These are phyloP conservation scores for Dipodascopsis tothii DNA, from an alignment of 805 yeast genomes.

Conservation along the genomic window DNA sequence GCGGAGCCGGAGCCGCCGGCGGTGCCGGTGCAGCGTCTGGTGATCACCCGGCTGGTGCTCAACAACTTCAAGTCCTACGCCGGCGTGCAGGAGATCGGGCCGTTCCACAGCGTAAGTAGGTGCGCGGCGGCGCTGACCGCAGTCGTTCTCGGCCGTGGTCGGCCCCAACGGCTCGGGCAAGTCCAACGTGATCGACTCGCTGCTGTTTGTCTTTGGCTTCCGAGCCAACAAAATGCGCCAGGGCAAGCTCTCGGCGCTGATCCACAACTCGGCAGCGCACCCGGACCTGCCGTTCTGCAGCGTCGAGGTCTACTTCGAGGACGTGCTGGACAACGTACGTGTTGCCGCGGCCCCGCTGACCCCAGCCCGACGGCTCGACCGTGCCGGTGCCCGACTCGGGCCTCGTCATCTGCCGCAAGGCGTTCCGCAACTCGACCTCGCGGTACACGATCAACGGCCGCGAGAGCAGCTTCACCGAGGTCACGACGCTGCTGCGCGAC, in stretches of 20 bases:
- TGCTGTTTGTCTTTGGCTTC: constrained; percentile 94
- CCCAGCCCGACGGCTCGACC: constrained; percentile 37
- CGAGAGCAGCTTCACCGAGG: constrained; percentile 67
- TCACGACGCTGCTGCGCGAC: constrained; percentile 61
- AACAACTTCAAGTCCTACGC: constrained; percentile 93
- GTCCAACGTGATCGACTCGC: constrained; percentile 93
- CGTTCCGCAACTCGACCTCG: constrained; percentile 66
- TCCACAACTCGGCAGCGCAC: constrained; percentile 76
- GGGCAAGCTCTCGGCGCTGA: constrained; percentile 81
- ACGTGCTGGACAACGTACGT: constrained; percentile 50
- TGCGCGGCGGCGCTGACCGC: constrained; percentile 11
- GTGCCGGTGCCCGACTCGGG: constrained; percentile 46
- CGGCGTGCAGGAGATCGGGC: constrained; percentile 87
- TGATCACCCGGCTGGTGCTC: constrained; percentile 64
- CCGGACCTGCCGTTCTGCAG: constrained; percentile 67
- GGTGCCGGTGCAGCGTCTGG: constrained; percentile 43
- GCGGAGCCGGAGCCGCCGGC: constrained; percentile 1
- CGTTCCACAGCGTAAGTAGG: constrained; percentile 53
- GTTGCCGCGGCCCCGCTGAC: constrained; percentile 3
- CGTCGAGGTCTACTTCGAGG: constrained; percentile 83
- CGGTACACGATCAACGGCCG: constrained; percentile 67
- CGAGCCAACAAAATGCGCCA: constrained; percentile 96
- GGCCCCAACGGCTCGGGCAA: constrained; percentile 99
- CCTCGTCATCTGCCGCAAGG: constrained; percentile 71
- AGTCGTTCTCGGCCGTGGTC: constrained; percentile 91